These are phyloP conservation scores for Exophiala alcalophila DNA, from an alignment of 2,329 filamentous ascomycete genomes.

Conservation along the genomic window DNA sequence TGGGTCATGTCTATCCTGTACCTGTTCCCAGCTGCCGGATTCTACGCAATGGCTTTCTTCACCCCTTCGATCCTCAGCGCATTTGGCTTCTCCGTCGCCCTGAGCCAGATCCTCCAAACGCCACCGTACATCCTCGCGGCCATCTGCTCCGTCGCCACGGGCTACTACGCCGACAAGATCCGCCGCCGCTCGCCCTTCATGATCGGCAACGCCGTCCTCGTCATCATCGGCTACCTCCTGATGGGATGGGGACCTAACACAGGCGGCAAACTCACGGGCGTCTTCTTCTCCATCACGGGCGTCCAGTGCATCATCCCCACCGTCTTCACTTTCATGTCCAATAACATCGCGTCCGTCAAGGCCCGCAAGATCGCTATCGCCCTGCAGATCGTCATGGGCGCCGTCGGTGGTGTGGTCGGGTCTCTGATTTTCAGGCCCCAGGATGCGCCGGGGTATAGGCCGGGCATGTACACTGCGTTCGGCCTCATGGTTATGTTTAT, in stretches of 20 bases:
- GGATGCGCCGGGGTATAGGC: constrained; percentile 36
- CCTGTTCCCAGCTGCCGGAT: constrained; percentile 35
- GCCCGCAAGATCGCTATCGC: constrained; percentile 24
- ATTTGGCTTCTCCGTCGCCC: constrained; percentile 10
- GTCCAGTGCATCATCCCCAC: constrained; percentile 73
- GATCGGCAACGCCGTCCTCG: constrained; percentile 1
- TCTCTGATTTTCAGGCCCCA: constrained; percentile 63
- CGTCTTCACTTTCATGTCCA: constrained; percentile 74
- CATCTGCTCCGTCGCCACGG: constrained; percentile 5
- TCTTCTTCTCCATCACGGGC: constrained; percentile 57
- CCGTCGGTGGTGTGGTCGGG: constrained; percentile 72
- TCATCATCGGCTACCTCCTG: constrained; percentile 9
- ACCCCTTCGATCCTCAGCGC: constrained; percentile 10
- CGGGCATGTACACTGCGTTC: constrained; percentile 30
- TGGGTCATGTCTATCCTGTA: constrained; percentile 52
- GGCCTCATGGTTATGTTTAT: constrained; percentile 36
- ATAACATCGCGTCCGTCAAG: constrained; percentile 65
- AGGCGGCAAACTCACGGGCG: constrained; percentile 4
- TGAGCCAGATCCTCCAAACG: constrained; percentile 11
- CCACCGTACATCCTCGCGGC: constrained; percentile 7
- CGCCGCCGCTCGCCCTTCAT: constrained; percentile 11
- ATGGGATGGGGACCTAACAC: constrained; percentile 8
- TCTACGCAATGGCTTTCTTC: constrained; percentile 17
- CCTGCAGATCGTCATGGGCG: constrained; percentile 33
- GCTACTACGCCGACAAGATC: constrained; percentile 4